Conservation (phyloP, 1,139 yeast species). For the Zygosaccharomyces sapae region DNA sequence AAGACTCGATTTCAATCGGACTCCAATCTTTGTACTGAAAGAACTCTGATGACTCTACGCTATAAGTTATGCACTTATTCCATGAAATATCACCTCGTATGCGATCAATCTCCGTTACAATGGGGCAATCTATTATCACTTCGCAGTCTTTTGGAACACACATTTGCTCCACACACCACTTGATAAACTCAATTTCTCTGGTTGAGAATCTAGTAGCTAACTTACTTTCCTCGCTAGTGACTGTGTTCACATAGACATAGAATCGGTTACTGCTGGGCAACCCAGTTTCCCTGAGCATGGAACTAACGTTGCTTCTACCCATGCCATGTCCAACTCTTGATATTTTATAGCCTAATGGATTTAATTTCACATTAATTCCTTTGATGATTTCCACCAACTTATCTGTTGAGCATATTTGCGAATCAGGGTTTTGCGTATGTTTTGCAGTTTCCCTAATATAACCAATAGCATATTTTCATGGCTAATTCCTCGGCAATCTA, state of each 20-base stretch:
- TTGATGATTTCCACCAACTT: slow-evolving; percentile 19
- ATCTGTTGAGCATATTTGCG: slow-evolving; percentile 6
- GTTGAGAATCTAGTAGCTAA: slow-evolving; percentile 28
- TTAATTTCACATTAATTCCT: slow-evolving; percentile 25
- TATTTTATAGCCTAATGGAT: slow-evolving; percentile 24
- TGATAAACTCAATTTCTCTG: slow-evolving; percentile 30
- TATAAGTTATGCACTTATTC: slow-evolving; percentile 17
- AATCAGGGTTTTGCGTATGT: slow-evolving; percentile 10
- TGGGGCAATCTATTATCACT: not conserved
- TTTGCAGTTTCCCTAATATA: slow-evolving; percentile 21
- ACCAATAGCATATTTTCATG: slow-evolving; percentile 26
- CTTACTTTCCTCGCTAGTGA: slow-evolving; percentile 27
- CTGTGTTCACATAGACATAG: slow-evolving; percentile 29
- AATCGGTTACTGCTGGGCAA: slow-evolving; percentile 23
- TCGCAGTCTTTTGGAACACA: slow-evolving; percentile 9
- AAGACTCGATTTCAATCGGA: slow-evolving; percentile 23
- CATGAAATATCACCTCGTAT: slow-evolving; percentile 16
- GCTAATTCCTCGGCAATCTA: slow-evolving; percentile 28
- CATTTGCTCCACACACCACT: slow-evolving; percentile 26
- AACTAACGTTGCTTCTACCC: slow-evolving; percentile 23
- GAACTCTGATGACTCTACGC: slow-evolving; percentile 24
- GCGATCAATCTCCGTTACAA: slow-evolving; percentile 19
- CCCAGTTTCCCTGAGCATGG: slow-evolving; percentile 6
- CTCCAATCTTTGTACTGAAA: slow-evolving; percentile 20
- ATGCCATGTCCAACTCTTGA: slow-evolving; percentile 23